Percentiles rank a stretch among this genome's conserved stretches.
Evolutionary conservation across 768 basidiomycete genomes (phyloP).

Genomic region (Melanogaster broomeanus): DNA sequence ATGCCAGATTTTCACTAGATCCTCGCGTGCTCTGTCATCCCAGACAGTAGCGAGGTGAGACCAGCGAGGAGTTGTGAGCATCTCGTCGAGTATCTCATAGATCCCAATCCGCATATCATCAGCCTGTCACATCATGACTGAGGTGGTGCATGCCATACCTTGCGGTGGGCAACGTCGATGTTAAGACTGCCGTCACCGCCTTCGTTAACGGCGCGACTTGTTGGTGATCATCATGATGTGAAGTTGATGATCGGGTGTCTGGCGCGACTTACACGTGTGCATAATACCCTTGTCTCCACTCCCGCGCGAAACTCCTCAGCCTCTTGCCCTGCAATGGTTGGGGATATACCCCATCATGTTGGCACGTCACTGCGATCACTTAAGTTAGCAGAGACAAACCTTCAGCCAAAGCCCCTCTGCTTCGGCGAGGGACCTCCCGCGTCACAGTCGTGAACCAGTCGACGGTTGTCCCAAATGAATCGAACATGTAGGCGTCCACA

Average conservation of each 20-base stretch:
- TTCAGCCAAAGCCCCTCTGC: constrained; percentile 16
- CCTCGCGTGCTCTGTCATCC: constrained; percentile 42
- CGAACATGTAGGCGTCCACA: constrained; percentile 48
- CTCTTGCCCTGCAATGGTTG: constrained; percentile 14
- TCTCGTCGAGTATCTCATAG: constrained; percentile 54
- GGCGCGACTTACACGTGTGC: constrained; percentile 18
- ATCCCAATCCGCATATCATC: neutral
- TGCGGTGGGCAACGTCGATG: constrained; percentile 56
- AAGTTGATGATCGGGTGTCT: neutral
- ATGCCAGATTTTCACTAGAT: constrained; percentile 61
- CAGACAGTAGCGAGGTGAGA: constrained; percentile 45
- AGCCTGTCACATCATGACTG: neutral
- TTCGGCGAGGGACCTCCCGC: constrained; percentile 16
- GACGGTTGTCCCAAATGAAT: constrained; percentile 53
- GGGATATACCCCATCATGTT: neutral
- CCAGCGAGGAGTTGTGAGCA: constrained; percentile 55
- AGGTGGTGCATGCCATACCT: constrained; percentile 41
- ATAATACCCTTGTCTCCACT: constrained; percentile 58
- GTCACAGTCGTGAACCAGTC: constrained; percentile 38
- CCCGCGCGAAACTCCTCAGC: constrained; percentile 46
- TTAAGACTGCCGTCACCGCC: constrained; percentile 50
- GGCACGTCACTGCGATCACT: neutral
- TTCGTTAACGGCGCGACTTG: constrained; percentile 44
- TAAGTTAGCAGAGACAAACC: neutral
- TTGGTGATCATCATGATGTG: neutral